Base-by-base conservation (phyloP, 2,329 filamentous ascomycete genomes). In the Penicillium sp. region DNA sequence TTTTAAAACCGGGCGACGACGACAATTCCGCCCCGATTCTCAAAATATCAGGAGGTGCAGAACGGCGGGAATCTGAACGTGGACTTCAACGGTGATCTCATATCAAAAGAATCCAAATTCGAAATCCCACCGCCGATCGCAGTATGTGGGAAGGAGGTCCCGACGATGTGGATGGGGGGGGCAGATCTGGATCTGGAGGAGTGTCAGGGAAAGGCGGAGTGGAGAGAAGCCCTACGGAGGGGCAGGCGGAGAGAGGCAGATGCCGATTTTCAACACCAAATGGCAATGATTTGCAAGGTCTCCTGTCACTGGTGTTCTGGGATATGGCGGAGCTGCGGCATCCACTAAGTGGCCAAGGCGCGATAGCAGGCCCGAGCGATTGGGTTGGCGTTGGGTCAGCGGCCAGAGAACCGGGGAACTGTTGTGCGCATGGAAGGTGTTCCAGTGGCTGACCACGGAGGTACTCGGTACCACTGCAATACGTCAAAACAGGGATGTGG, bases 211-310 rank as follows among this genome's bases (percentile, higher is more conserved):
- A 49, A 42, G 29, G 42, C 36, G 29, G 42, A 41, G 51, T 51
- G 56, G 50, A 46, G 47, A 49, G 47, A 44, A 45, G 41, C n/a
- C 43, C 38, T 49, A 42, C 45, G 52, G 53, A 44, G 50, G 50
- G 28, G 42, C 42, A 42, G 47, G 38, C 46, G 46, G 42, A 51
- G 39, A 50, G 47, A 13, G 23, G 51, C 47, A 44, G 34, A 43
- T 49, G 47, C 52, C 29, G 36, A 34, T 48, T 29, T 15, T 16
- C 46, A 42, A 28, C 24, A 36, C 26, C 7, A 31, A 47, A 12
- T 4, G 39, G 47, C 12, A 49, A 49, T 43, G 39, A 49, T 49
- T 39, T 15, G 16, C 39, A 33, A 26, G 36, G 38, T 42, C n/a
- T 21, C 33, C 42, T 23, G 42, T 41, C 33, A 45, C 34, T 38